Evolutionary conservation across 2,329 filamentous ascomycete species (phyloP), one percentile per base, ranked within the genome.

Genomic region (Macrophomina phaseolina): DNA sequence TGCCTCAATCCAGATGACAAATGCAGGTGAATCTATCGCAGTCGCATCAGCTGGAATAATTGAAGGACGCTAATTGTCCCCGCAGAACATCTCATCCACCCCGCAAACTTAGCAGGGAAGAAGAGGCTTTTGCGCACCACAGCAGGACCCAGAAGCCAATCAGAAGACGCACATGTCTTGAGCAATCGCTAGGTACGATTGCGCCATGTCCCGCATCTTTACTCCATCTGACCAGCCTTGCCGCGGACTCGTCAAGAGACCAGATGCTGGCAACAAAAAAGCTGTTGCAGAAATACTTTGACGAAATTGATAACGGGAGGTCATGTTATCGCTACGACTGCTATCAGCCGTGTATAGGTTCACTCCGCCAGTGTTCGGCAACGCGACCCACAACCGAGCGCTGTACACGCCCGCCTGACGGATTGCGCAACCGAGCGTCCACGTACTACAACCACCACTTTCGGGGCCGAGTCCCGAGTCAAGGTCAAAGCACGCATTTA

Each of bases 381-480:
- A 30, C 5, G 55, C 36, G 45, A 12, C 23, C 7, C 12, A 23
- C 23, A 30, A 38, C 55, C 55, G 55, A 58, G 55, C 38, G 55
- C n/a, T 12, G 18, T 58, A 18, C 23, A 12, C 23, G 30, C 28
- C 55, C 36, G 55, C 36, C 38, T 5, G 23, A 14, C 40, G 28
- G 56, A 46, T 14, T 28, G 34, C 40, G 56, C 40, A 60, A 32
- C 56, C 56, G 56, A 60, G 36, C 23, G 5, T 45, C 40, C 34
- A 40, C 56, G 23, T 28, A 18, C 56, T 18, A 12, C 36, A 23
- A n/a, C 36, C 40, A 23, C 56, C 56, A 60, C 36, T 34, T 36
- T 60, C 40, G 56, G 40, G 12, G 16, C 18, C 40, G 3, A 28
- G 8, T 8, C 5, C 56, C 40, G 56, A 48, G 55, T 58, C 55